Percentiles rank a stretch among this genome's conserved stretches.
phyloP scores from a whole-genome alignment of 1,284 basidiomycete species.

The Cutaneotrichosporon cutaneum region DNA sequence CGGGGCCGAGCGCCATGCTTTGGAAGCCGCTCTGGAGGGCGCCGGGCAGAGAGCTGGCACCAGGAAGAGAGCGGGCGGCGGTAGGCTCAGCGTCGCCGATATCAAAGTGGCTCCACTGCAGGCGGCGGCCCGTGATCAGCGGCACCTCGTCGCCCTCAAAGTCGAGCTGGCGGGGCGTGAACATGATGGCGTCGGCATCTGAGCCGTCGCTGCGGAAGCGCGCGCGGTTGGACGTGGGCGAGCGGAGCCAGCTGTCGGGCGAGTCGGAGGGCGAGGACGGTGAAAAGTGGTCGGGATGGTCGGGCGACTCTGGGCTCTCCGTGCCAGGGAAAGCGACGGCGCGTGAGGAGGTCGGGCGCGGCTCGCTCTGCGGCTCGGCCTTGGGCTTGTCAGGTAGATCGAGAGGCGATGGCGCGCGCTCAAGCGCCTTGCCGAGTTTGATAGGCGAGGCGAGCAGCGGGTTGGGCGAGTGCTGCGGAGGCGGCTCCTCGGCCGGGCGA shows the following conservation, averaged over 20 bases:
- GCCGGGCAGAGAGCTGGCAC: neutral
- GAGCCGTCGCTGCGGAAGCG: neutral
- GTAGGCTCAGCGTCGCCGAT: neutral
- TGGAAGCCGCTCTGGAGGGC: neutral
- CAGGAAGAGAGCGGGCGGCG: neutral
- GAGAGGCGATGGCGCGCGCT: neutral
- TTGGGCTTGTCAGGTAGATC: neutral
- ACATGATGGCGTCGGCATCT: slow-evolving; percentile 2
- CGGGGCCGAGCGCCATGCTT: neutral
- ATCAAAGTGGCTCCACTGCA: slow-evolving; percentile 1
- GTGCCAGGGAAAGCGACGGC: neutral
- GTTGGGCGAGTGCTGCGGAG: neutral
- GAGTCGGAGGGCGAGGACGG: neutral
- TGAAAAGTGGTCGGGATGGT: neutral
- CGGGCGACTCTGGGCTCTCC: neutral
- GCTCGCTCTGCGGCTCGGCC: neutral
- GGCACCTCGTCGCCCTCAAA: neutral
- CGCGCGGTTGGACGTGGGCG: neutral
- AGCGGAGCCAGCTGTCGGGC: neutral
- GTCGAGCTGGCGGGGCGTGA: slow-evolving; percentile 3
- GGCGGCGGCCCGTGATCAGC: neutral
- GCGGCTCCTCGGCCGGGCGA: neutral
- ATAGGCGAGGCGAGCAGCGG: neutral
- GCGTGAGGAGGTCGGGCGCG: neutral
- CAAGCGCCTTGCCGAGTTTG: neutral